Percentiles rank a stretch among this genome's conserved stretches.
phyloP scores from a whole-genome alignment of 805 yeast species.

The Candida ponderosae region DNA sequence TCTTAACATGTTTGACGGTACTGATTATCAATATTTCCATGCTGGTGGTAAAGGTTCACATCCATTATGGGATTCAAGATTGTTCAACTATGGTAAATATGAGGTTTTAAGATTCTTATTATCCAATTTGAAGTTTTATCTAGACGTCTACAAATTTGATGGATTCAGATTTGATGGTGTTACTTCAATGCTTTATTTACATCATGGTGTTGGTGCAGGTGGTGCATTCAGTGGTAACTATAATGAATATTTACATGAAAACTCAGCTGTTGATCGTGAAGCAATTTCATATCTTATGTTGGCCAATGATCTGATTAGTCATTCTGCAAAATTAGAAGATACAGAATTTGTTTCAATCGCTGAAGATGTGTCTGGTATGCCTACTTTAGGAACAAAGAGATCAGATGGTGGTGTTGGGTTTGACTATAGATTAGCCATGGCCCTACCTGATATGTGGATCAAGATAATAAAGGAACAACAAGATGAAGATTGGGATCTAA shows the following conservation, averaged over 20 bases:
- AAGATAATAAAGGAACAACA: constrained; percentile 73
- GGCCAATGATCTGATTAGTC: constrained; percentile 72
- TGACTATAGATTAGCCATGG: constrained; percentile 92
- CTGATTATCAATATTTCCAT: constrained; percentile 93
- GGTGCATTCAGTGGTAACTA: constrained; percentile 87
- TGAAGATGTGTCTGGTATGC: constrained; percentile 97
- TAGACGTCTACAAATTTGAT: constrained; percentile 81
- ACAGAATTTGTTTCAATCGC: constrained; percentile 71
- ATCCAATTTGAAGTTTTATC: constrained; percentile 74
- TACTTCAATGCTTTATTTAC: constrained; percentile 84
- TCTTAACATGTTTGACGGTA: constrained; percentile 85
- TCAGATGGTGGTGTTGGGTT: constrained; percentile 83
- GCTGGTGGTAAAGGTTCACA: constrained; percentile 86
- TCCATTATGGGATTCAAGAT: constrained; percentile 92
- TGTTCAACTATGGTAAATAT: constrained; percentile 86
- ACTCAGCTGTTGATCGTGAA: constrained; percentile 74
- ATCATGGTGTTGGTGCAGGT: constrained; percentile 85
- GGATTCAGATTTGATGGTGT: constrained; percentile 98
- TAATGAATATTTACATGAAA: constrained; percentile 77
- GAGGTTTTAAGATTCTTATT: constrained; percentile 85
- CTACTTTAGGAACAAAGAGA: constrained; percentile 79
- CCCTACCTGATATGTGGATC: constrained; percentile 99
- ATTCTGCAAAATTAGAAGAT: constrained; percentile 35
- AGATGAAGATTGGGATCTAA: constrained; percentile 92
- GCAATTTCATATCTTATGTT: constrained; percentile 82